Evolutionary conservation across 176 grass and related monocot genomes (phyloP).

Genomic region (Eragrostis curvula): DNA sequence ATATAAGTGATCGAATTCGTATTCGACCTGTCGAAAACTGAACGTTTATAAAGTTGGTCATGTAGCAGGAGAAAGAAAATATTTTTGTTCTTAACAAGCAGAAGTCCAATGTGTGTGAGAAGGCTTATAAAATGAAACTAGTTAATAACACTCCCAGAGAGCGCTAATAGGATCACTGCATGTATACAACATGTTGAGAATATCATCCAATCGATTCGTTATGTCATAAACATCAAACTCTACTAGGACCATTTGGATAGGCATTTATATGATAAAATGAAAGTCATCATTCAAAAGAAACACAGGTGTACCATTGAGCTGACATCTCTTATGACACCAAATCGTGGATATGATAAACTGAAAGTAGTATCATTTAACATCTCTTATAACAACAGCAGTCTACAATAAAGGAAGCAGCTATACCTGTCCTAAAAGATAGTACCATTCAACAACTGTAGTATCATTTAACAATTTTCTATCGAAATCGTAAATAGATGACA

Average conservation of each 20-base stretch:
- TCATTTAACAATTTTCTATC: background rate
- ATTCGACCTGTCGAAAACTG: background rate
- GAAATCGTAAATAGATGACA: too few species aligned
- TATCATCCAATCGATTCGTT: background rate
- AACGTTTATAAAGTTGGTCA: background rate
- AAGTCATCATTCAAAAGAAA: background rate
- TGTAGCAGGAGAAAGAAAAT: background rate
- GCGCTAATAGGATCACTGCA: background rate
- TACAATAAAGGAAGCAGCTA: conserved; percentile 22
- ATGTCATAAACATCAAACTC: background rate
- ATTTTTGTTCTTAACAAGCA: background rate
- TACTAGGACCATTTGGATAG: background rate
- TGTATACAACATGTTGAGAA: background rate
- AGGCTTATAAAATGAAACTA: background rate
- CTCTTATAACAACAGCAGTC: background rate
- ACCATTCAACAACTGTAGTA: too few species aligned
- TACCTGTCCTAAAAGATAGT: conserved; percentile 62
- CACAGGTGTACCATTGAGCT: background rate
- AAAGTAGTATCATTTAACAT: background rate
- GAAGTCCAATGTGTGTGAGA: background rate
- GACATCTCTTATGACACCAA: background rate
- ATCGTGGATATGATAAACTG: background rate
- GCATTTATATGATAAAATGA: background rate
- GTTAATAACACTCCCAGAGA: background rate
- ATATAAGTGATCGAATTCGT: background rate